A percentile compares a stretch with the other conserved stretches of the same genome.
Conservation (phyloP, 2,329 filamentous ascomycete species). For the Paecilomyces variotii region DNA sequence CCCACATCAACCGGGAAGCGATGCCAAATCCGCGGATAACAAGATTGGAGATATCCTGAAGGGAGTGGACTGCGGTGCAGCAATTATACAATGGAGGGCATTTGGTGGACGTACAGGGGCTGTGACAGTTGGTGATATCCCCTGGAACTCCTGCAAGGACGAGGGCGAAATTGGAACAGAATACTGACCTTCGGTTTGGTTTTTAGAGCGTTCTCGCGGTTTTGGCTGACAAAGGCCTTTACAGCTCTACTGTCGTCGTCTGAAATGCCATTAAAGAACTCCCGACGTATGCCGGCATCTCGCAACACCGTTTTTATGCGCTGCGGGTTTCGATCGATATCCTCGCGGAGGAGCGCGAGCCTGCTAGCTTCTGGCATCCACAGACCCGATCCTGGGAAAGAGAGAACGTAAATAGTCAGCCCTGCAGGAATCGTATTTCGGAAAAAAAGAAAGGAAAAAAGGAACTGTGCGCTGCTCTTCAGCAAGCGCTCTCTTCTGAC, state of each 20-base stretch:
- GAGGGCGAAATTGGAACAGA: slow-evolving; percentile 6
- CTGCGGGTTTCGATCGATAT: slow-evolving; percentile 65
- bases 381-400: slow-evolving; percentile 58
- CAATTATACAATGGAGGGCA: neutral
- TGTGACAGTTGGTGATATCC: neutral
- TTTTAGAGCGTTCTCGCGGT: slow-evolving; percentile 69
- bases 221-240: slow-evolving; percentile 61
- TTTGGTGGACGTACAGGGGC: neutral
- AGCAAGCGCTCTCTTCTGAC: neutral
- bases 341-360: slow-evolving; percentile 60
- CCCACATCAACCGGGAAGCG: neutral
- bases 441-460: neutral
- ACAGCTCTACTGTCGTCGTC: slow-evolving; percentile 54
- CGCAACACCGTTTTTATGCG: slow-evolving; percentile 62
- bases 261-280: slow-evolving; percentile 54
- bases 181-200: slow-evolving; percentile 69
- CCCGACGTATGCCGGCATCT: slow-evolving; percentile 51
- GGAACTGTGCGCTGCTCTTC: neutral
- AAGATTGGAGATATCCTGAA: neutral
- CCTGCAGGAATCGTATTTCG: neutral
- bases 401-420: slow-evolving; percentile 4
- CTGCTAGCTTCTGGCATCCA: slow-evolving; percentile 67
- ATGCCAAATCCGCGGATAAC: neutral
- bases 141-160: neutral
- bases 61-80: neutral